These are phyloP conservation scores for Termitomyces sp. DNA, from an alignment of 768 basidiomycete species.

Conservation along the genomic window DNA sequence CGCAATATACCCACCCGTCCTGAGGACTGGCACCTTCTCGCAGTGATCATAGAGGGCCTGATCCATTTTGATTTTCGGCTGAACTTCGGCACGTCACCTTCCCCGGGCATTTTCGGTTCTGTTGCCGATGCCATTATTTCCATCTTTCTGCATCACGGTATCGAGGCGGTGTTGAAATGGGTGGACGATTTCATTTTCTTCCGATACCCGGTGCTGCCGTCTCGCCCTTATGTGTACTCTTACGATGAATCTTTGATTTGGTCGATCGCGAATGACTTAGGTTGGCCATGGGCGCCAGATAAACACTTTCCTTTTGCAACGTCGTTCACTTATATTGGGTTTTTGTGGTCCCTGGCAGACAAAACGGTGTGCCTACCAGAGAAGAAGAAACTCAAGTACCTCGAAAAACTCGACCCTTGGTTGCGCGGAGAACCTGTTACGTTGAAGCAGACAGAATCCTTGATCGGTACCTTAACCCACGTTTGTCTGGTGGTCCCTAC, in stretches of 20 bases:
- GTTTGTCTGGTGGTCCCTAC: not conserved
- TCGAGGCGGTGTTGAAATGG: not conserved
- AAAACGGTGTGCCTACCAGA: not conserved
- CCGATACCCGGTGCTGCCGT: not conserved
- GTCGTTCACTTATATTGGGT: no score
- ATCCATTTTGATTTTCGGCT: not conserved
- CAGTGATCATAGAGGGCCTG: no score
- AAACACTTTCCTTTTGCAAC: not conserved
- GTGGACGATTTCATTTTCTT: not conserved
- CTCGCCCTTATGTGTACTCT: not conserved
- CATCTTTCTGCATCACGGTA: not conserved
- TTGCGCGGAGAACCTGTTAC: fast-evolving
- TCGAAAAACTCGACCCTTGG: not conserved
- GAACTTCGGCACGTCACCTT: not conserved
- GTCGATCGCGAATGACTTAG: not conserved
- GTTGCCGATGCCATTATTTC: not conserved
- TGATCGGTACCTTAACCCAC: not conserved
- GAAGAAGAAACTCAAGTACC: not conserved
- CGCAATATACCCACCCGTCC: no score
- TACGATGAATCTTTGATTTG: not conserved
- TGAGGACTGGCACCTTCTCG: no score
- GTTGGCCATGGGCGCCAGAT: not conserved
- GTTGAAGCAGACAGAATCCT: not conserved
- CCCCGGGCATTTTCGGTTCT: not conserved
- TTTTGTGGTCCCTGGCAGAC: not conserved